Evolutionary conservation across 805 yeast genomes (phyloP).

Genomic region (Cyberlindnera suaveolens): DNA sequence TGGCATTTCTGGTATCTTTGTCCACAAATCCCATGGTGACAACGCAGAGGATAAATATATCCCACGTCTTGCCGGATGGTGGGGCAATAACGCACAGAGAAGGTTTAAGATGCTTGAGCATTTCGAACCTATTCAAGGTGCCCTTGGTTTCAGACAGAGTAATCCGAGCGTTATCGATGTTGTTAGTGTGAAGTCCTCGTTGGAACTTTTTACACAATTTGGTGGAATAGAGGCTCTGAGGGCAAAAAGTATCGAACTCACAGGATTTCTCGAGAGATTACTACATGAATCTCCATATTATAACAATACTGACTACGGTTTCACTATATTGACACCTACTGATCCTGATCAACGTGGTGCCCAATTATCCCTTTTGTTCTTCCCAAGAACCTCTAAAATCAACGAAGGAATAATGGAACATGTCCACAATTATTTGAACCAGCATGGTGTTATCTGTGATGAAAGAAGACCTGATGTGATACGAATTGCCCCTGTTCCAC

Average conservation of each 20-base stretch:
- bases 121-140: conserved; percentile 80
- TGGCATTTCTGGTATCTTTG: conserved; percentile 80
- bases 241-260: conserved; percentile 49
- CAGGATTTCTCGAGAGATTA: conserved; percentile 45
- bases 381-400: conserved; percentile 35
- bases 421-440: conserved; percentile 42
- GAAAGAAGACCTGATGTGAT: conserved; percentile 90
- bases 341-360: conserved; percentile 59
- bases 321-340: conserved; percentile 72
- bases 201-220: conserved; percentile 50
- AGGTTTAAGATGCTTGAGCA: conserved; percentile 76
- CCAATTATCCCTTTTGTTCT: conserved; percentile 73
- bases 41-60: conserved; percentile 26
- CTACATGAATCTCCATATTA: conserved; percentile 44
- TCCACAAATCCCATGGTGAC: conserved; percentile 45
- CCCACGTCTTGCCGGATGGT: conserved; percentile 92
- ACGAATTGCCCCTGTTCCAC: conserved; percentile 79
- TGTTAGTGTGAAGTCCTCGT: conserved; percentile 61
- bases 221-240: conserved; percentile 59
- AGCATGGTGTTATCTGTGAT: conserved; percentile 69
- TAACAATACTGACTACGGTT: conserved; percentile 23
- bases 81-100: conserved; percentile 75
- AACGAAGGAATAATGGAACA: conserved; percentile 52
- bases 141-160: conserved; percentile 82
- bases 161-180: conserved; percentile 87